These are phyloP conservation scores for Glycine tomentella DNA, from an alignment of 306 rosid species.

Conservation along the genomic window DNA sequence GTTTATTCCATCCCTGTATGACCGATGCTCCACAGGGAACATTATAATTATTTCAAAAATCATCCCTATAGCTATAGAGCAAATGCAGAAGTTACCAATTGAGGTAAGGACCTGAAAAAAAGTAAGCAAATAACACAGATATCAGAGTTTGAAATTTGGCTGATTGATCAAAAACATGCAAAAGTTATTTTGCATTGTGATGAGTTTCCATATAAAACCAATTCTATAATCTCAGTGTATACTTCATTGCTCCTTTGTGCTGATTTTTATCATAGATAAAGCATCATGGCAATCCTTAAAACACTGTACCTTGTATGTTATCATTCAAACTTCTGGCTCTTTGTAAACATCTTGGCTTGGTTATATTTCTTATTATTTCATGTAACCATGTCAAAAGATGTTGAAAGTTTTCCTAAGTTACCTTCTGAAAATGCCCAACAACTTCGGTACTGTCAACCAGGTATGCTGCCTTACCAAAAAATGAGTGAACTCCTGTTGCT, in stretches of 20 bases:
- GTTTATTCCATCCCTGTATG: conserved; percentile 88
- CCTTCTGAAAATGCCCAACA: conserved; percentile 88
- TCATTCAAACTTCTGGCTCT: conserved; percentile 3
- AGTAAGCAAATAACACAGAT: conserved; percentile 13
- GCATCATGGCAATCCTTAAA: neutral
- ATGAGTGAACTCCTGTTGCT: conserved; percentile 85
- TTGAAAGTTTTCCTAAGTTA: conserved; percentile 35
- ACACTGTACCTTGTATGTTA: conserved; percentile 2
- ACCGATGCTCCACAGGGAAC: conserved; percentile 79
- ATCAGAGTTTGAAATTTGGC: conserved; percentile 5
- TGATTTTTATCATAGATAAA: conserved; percentile 19
- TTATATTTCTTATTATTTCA: conserved; percentile 6
- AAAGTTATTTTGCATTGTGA: neutral
- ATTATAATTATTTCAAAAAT: conserved; percentile 84
- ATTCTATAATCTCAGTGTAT: neutral
- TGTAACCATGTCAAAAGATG: neutral
- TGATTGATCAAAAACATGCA: conserved; percentile 14
- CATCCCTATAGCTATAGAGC: conserved; percentile 91
- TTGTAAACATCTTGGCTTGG: neutral
- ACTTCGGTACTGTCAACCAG: conserved; percentile 77
- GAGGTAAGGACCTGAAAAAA: conserved; percentile 81
- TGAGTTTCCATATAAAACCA: conserved; percentile 10
- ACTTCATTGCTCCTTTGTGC: conserved; percentile 34
- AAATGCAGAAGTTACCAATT: conserved; percentile 91
- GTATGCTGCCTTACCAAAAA: conserved; percentile 88